Evolutionary conservation across 2,329 filamentous ascomycete species (phyloP).

Genomic region (Hymenoscyphus occultus): DNA sequence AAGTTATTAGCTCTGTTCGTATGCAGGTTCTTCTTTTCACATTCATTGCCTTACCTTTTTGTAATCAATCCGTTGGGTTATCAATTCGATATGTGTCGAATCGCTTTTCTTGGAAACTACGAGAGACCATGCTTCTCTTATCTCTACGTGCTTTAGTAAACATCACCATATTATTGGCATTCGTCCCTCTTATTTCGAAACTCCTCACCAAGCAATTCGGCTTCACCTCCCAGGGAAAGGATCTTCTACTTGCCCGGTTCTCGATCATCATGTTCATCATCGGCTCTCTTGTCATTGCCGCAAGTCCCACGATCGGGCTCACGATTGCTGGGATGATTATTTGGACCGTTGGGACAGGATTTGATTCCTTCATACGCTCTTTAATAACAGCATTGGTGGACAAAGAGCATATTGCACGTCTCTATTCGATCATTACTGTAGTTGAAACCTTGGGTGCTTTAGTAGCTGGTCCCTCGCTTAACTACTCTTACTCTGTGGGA

Average conservation of each 20-base stretch:
- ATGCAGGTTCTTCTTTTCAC: conserved; percentile 34
- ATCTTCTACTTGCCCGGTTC: conserved; percentile 28
- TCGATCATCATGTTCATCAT: conserved; percentile 24
- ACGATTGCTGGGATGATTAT: conserved; percentile 27
- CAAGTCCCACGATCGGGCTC: conserved; percentile 24
- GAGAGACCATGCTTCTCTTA: conserved; percentile 27
- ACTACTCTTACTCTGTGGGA: conserved; percentile 27
- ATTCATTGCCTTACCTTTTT: conserved; percentile 26
- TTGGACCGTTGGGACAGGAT: conserved; percentile 31
- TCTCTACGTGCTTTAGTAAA: conserved; percentile 31
- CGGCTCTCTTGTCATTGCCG: conserved; percentile 26
- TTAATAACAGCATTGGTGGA: conserved; percentile 32
- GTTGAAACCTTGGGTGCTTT: conserved; percentile 30
- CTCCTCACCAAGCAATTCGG: conserved; percentile 20
- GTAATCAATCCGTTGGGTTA: conserved; percentile 20
- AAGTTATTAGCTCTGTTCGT: conserved; percentile 29
- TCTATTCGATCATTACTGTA: conserved; percentile 31
- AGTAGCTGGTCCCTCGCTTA: conserved; percentile 26
- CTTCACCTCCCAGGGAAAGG: conserved; percentile 25
- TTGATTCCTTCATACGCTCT: conserved; percentile 21
- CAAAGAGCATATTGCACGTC: conserved; percentile 27
- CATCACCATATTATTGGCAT: conserved; percentile 26
- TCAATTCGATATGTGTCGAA: conserved; percentile 32
- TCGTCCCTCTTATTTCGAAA: conserved; percentile 28
- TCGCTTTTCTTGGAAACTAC: conserved; percentile 30